phyloP scores from a whole-genome alignment of 2,329 filamentous ascomycete genomes.

The Thielaviopsis musarum region DNA sequence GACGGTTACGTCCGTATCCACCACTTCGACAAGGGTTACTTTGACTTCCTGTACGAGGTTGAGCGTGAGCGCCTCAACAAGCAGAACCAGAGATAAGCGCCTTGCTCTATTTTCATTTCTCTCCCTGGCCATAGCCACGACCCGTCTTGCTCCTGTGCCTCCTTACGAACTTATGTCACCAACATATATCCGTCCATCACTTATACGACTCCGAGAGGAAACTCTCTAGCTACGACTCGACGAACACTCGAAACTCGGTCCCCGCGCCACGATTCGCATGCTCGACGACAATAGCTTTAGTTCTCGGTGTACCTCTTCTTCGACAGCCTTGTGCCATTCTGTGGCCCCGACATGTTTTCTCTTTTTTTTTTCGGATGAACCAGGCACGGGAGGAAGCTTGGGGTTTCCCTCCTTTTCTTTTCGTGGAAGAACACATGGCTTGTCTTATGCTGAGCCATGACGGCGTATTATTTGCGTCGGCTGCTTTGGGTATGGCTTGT shows the following conservation, averaged over 20 bases:
- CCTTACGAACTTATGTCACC: constrained; percentile 2
- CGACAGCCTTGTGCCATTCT: not conserved
- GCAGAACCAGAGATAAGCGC: constrained; percentile 7
- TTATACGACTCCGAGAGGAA: not conserved
- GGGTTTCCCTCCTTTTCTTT: not conserved
- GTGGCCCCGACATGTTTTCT: not conserved
- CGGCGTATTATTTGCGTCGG: not conserved
- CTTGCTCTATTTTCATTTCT: not conserved
- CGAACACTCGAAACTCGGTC: not conserved
- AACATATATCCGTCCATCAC: not conserved
- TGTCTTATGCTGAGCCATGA: not conserved
- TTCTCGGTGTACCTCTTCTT: not conserved
- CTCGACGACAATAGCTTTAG: not conserved
- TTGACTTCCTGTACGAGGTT: constrained; percentile 97
- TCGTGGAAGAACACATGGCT: not conserved
- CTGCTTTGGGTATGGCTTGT: not conserved
- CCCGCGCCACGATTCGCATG: not conserved
- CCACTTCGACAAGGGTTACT: constrained; percentile 97
- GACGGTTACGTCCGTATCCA: constrained; percentile 97
- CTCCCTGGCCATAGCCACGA: not conserved
- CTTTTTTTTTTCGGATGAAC: not conserved
- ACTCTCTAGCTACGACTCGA: not conserved
- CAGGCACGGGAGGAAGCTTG: not conserved
- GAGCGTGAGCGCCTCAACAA: constrained; percentile 59
- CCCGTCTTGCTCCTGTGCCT: constrained; percentile 1